Percentiles rank a stretch among this genome's conserved stretches.
phyloP scores from a whole-genome alignment of 164 flowering plant genomes.

The Nelumbo lutea region DNA sequence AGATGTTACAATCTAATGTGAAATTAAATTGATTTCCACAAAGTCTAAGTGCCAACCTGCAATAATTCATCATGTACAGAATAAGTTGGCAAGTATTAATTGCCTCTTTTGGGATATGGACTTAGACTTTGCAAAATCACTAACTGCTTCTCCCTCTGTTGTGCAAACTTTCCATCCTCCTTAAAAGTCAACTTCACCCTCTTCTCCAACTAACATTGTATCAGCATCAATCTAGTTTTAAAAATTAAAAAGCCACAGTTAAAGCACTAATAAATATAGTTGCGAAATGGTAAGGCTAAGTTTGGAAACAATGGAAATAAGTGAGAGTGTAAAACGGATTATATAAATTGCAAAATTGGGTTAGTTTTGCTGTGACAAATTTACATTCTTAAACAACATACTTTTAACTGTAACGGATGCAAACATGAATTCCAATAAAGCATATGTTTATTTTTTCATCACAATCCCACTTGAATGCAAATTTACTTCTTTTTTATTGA shows the following conservation, averaged over 20 bases:
- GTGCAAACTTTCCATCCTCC: constrained; percentile 89
- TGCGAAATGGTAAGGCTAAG: not conserved
- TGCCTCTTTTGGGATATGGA: constrained; percentile 75
- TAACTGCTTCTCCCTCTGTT: constrained; percentile 93
- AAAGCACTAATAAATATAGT: not conserved
- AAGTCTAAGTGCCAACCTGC: constrained; percentile 46
- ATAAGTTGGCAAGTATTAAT: constrained; percentile 74
- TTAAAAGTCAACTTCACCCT: constrained; percentile 92
- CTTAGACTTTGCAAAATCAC: constrained; percentile 95
- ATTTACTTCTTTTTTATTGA: no score
- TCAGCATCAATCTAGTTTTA: constrained; percentile 83
- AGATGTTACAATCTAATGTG: no score
- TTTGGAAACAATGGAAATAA: no score
- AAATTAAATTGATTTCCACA: no score
- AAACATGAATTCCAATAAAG: no score
- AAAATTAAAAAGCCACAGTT: not conserved
- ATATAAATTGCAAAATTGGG: no score
- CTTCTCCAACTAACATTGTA: constrained; percentile 82
- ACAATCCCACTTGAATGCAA: no score
- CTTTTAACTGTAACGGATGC: no score
- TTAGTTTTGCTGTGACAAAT: no score
- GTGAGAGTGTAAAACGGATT: no score
- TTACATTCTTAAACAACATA: no score
- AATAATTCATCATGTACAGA: constrained; percentile 84
- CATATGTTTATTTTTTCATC: no score